Evolutionary conservation across 1,139 yeast species (phyloP), one percentile per base, ranked within the genome.

Genomic region (Kurtzmaniella quercitrusa): DNA sequence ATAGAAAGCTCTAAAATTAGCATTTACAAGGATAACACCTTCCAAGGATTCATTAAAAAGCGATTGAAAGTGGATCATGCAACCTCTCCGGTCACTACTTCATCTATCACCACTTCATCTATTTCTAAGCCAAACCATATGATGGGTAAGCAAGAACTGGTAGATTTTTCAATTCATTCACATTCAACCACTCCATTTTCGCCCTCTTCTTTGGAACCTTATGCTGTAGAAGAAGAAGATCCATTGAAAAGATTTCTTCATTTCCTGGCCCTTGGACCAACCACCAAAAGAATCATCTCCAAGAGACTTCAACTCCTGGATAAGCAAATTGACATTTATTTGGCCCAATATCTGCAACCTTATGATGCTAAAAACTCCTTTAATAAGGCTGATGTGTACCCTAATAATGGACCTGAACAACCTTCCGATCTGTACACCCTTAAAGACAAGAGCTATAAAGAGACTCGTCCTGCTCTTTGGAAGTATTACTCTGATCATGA

Each of bases 391-490:
- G 76, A 70, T 48, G 50, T 54, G 14, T 72, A 60, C 49, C 70
- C 74, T 17, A 46, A 46, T 40, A 48, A 45, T 45, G 50, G 45
- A 11, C 36, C 42, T 14, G 42, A 38, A 3, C 49, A 38, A 3
- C 49, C 38, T 19, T 18, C 41, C n/a, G 46, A 47, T 21, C 34
- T 46, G 34, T 56, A 48, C 42, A 61, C 70, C 17, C 57, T 72
- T 41, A 70, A 70, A 48, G 78, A 73, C 51, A 70, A 68, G 53
- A 57, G 68, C 2, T 70, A 72, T 54, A 71, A 71, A 49, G 75
- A 71, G 23, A 50, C 70, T 19, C 57, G 64, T 40, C 77, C 77
- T 2, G 66, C 72, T 71, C 56, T 50, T 23, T 70, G 75, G 75
- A 47, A 46, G 36, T 51, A 55, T 34, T 72, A 65, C 52, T 54